Evolutionary conservation across 1,284 basidiomycete genomes (phyloP), one percentile per base, ranked within the genome.

Genomic region (Cystobasidium slooffiae): DNA sequence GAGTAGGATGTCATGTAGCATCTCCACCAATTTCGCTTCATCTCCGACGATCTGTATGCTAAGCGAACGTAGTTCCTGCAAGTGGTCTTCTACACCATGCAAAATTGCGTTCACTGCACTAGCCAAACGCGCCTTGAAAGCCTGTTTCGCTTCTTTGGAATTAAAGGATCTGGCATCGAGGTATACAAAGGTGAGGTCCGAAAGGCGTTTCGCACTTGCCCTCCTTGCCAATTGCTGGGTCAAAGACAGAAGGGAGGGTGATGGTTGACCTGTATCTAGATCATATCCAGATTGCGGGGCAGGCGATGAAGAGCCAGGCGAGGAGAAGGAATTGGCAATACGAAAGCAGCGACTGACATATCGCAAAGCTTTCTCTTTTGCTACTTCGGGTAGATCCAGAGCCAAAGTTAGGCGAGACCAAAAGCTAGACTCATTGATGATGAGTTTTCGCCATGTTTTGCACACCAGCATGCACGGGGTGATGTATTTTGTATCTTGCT

Each of bases 381-480:
- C 61, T 10, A 2, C 12, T 37, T 24, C 61, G 16, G 61, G 61
- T 43, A 43, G 20, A 44, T 37, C 24, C 18, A 63, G 61, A 39
- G 44, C 44, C 18, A 63, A 18, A 7, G 44, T 41, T 18, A 47
- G 47, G 41, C 61, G 61, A 49, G 39, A 14, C 61, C 61, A 63
- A 22, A 63, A 51, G 8, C 47, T 37, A 9, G 61, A 22, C 14
- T 63, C 61, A 6, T 63, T 24, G 14, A 63, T 6, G 47, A 63
- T 63, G n/a, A 47, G 61, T n/a, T 63, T 63, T 3, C 24, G 47
- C 61, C 61, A 63, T 16, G 44, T 3, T 39, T 16, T 63, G 20
- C 61, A 63, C 12, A 49, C 44, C 12, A 10, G 43, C 61, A 63
- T 63, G 20, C 61, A 63, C 47, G 61, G 61, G 22, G 31, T 12